Evolutionary conservation across 2,329 filamentous ascomycete genomes (phyloP).

Genomic region (Chalaropsis ovoidea): DNA sequence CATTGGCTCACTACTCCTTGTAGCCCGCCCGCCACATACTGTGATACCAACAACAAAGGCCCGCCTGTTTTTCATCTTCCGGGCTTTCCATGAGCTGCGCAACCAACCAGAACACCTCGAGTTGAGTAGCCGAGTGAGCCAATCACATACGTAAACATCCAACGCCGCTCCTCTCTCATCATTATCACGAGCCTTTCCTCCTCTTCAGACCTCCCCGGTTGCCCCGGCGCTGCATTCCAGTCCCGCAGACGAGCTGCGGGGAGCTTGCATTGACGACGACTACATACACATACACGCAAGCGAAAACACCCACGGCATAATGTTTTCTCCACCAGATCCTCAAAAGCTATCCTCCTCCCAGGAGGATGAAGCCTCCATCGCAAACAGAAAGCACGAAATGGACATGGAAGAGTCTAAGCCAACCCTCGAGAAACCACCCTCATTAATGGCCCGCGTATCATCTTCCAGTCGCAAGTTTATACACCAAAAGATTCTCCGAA

Average conservation of each 20-base stretch:
- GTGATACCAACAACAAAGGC: not conserved
- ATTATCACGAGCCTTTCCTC: not conserved
- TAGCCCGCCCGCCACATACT: not conserved
- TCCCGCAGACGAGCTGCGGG: not conserved
- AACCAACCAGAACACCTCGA: not conserved
- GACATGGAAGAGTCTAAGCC: constrained; percentile 9
- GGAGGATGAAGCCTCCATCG: constrained; percentile 23
- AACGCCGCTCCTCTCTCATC: not conserved
- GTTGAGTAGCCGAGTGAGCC: not conserved
- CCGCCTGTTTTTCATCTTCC: not conserved
- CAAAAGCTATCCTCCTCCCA: constrained; percentile 24
- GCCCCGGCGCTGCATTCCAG: constrained; percentile 2
- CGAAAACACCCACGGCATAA: not conserved
- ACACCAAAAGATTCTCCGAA: constrained; percentile 46
- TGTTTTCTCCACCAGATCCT: constrained; percentile 18
- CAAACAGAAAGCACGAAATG: constrained; percentile 21
- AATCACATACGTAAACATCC: not conserved
- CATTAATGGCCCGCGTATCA: constrained; percentile 13
- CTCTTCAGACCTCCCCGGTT: not conserved
- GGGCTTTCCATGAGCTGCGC: not conserved
- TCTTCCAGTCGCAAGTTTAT: constrained; percentile 27
- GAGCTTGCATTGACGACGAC: not conserved
- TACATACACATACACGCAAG: not conserved
- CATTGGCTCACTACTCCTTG: not conserved
- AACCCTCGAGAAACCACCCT: not conserved